Conservation (phyloP, 2,329 filamentous ascomycete genomes). For the Cercospora citrullina region DNA sequence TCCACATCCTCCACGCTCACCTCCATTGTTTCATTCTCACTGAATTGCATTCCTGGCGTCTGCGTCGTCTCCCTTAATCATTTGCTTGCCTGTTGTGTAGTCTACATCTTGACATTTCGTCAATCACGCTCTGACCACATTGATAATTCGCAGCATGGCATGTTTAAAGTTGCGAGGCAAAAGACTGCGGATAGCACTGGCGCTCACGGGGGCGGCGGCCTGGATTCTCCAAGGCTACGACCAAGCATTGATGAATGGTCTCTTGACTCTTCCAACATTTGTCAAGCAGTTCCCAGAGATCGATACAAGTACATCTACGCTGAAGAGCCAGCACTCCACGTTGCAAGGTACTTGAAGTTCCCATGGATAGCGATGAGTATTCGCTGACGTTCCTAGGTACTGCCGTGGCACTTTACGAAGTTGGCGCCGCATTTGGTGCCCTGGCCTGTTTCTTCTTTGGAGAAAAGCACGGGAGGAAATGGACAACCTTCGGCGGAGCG, state of each 20-base stretch:
- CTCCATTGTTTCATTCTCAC: neutral
- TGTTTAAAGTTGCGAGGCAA: conserved; percentile 19
- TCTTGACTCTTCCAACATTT: conserved; percentile 45
- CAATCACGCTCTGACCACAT: neutral
- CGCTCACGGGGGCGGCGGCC: conserved; percentile 27
- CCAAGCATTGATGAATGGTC: conserved; percentile 46
- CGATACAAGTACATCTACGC: conserved; percentile 29
- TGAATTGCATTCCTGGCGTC: neutral
- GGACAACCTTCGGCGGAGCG: conserved; percentile 44
- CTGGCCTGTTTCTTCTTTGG: conserved; percentile 46
- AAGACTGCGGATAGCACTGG: conserved; percentile 24
- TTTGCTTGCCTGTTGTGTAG: neutral
- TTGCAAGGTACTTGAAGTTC: conserved; percentile 27
- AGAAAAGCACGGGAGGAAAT: conserved; percentile 45
- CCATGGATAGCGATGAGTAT: no score
- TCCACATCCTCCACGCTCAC: neutral
- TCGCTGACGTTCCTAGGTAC: conserved; percentile 27
- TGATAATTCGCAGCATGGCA: neutral
- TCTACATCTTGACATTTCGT: neutral
- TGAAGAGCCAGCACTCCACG: conserved; percentile 24
- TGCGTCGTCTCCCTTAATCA: neutral
- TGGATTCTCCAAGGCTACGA: conserved; percentile 31
- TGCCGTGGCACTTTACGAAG: conserved; percentile 37
- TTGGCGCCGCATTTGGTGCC: conserved; percentile 31
- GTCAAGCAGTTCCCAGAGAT: conserved; percentile 44